Percentiles rank a stretch among this genome's conserved stretches.
phyloP scores from a whole-genome alignment of 1,284 basidiomycete genomes.

The Sanghuangporus weigelae region DNA sequence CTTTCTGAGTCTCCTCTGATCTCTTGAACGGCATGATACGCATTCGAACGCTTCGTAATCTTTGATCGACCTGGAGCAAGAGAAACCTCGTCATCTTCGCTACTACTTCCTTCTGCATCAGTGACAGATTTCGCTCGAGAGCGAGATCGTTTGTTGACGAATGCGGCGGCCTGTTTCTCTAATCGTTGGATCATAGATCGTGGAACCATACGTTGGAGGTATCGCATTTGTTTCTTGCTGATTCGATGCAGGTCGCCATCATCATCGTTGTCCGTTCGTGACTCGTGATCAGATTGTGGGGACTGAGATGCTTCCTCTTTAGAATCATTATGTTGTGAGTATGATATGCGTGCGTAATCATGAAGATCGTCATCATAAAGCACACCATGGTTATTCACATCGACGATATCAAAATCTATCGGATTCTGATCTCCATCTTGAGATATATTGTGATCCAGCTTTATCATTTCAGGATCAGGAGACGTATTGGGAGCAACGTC shows the following conservation, averaged over 20 bases:
- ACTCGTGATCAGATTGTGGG: neutral
- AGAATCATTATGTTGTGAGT: neutral
- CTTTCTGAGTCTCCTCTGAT: conserved; percentile 48
- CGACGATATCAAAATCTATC: too few species aligned
- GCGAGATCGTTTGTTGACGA: neutral
- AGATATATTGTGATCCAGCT: too few species aligned
- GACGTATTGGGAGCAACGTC: too few species aligned
- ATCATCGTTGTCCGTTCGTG: neutral
- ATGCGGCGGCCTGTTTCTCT: conserved; percentile 7
- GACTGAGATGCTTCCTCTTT: neutral
- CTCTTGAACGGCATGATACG: conserved; percentile 22
- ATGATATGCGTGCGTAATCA: too few species aligned
- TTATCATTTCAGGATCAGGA: too few species aligned
- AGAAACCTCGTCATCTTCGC: conserved; percentile 9
- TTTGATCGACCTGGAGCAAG: conserved; percentile 43
- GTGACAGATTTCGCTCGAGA: conserved; percentile 19
- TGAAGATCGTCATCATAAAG: neutral
- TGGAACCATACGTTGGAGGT: conserved; percentile 41
- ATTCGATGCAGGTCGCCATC: conserved; percentile 15
- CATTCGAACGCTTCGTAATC: conserved; percentile 28
- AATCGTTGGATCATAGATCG: conserved; percentile 35
- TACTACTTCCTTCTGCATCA: neutral
- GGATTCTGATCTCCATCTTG: too few species aligned
- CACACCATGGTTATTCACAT: too few species aligned
- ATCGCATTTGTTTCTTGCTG: conserved; percentile 28